Evolutionary conservation across 2,329 filamentous ascomycete species (phyloP).

Genomic region (Xylariaceae sp.): DNA sequence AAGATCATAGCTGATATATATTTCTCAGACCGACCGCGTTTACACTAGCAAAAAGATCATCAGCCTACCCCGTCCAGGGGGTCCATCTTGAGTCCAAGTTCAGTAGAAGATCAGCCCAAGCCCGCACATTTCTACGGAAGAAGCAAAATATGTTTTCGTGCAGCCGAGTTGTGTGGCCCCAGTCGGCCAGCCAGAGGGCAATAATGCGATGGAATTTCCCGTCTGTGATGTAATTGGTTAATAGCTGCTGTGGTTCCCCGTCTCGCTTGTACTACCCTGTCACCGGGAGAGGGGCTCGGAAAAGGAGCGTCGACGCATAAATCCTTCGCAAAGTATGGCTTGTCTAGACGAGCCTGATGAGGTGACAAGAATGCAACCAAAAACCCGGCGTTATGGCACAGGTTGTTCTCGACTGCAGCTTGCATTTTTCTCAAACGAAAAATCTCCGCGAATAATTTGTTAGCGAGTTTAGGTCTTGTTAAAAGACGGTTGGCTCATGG

Average conservation of each 20-base stretch:
- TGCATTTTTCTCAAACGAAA: not conserved
- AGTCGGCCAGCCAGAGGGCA: not conserved
- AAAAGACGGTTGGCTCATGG: too few relatives aligned
- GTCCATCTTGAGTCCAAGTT: too few relatives aligned
- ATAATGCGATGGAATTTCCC: not conserved
- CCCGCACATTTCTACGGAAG: too few relatives aligned
- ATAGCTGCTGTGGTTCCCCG: not conserved
- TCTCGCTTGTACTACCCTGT: slow-evolving; percentile 8
- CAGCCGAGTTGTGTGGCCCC: too few relatives aligned
- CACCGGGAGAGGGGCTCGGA: slow-evolving; percentile 13
- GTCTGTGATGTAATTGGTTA: slow-evolving; percentile 5
- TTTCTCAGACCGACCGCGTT: too few relatives aligned
- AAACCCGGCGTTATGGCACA: slow-evolving; percentile 16
- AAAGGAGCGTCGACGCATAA: slow-evolving; percentile 16
- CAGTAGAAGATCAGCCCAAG: too few relatives aligned
- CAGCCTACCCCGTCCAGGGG: too few relatives aligned
- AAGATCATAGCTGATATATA: too few relatives aligned
- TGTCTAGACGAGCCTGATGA: not conserved
- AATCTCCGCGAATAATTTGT: too few relatives aligned
- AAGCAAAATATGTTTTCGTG: too few relatives aligned
- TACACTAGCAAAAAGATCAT: too few relatives aligned
- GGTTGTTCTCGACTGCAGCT: not conserved
- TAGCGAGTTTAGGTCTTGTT: too few relatives aligned
- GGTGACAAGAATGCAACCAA: slow-evolving; percentile 21
- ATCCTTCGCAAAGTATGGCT: not conserved